phyloP scores from a whole-genome alignment of 108 stramenopile genomes.

The Discostella pseudostelligera region DNA sequence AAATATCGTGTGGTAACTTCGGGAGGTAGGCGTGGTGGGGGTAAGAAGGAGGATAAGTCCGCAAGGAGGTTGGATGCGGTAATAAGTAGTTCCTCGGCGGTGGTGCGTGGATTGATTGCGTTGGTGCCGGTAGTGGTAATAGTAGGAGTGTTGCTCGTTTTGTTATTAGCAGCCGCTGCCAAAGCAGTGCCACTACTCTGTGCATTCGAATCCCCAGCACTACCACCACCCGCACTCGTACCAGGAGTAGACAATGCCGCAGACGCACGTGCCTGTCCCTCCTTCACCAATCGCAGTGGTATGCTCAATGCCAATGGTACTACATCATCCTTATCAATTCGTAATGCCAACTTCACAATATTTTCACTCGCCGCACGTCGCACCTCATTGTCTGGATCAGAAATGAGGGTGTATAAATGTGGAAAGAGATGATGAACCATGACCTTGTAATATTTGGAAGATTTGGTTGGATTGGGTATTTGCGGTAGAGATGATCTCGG shows the following conservation, averaged over 20 bases:
- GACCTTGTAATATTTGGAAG: conserved; percentile 61
- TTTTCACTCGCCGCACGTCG: conserved; percentile 78
- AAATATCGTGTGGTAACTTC: conserved; percentile 57
- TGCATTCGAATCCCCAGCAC: background rate
- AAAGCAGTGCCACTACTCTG: too few relatives aligned
- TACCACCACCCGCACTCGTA: background rate
- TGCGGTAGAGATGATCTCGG: conserved; percentile 2
- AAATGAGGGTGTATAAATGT: conserved; percentile 58
- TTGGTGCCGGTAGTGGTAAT: conserved; percentile 12
- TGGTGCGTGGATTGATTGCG: conserved; percentile 35
- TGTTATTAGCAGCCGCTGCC: conserved; percentile 18
- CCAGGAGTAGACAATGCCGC: background rate
- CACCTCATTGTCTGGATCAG: conserved; percentile 79
- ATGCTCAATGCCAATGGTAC: conserved; percentile 58
- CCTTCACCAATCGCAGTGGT: conserved; percentile 63
- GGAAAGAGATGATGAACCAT: conserved; percentile 60
- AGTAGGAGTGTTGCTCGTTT: too few relatives aligned
- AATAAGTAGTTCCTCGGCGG: conserved; percentile 89
- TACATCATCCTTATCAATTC: conserved; percentile 64
- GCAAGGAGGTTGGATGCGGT: conserved; percentile 90
- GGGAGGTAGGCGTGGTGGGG: conserved; percentile 43
- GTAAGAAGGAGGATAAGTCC: conserved; percentile 67
- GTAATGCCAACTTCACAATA: conserved; percentile 66
- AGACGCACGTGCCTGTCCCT: conserved; percentile 23
- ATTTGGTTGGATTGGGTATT: conserved; percentile 30